A percentile compares a stretch with the other conserved stretches of the same genome.
Conservation (phyloP, 1,139 yeast genomes). For the Geotrichum candidum region DNA sequence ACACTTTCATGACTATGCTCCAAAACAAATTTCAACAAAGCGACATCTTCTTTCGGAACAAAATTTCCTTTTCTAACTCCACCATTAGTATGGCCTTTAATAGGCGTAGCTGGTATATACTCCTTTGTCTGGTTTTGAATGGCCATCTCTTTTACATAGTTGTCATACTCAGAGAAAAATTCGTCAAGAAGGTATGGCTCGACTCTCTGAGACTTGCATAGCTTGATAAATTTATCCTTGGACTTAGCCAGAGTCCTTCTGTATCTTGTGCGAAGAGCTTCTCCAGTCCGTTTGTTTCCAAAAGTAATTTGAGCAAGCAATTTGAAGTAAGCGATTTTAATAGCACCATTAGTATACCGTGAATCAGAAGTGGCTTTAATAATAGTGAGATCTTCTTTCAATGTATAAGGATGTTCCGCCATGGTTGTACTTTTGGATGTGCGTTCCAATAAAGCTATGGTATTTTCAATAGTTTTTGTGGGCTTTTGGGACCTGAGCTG, state of each 20-base stretch:
- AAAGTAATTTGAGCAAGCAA: slow-evolving; percentile 3
- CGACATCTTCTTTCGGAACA: slow-evolving; percentile 5
- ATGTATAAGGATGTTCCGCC: not conserved
- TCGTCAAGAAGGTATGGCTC: slow-evolving; percentile 5
- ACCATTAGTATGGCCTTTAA: not conserved
- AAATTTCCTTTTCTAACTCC: slow-evolving; percentile 8
- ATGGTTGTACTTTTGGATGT: not conserved
- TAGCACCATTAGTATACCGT: slow-evolving; percentile 4
- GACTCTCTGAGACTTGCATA: not conserved
- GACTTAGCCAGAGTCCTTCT: not conserved
- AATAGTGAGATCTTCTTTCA: slow-evolving; percentile 11
- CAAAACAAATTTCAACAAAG: slow-evolving; percentile 3
- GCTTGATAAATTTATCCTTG: not conserved
- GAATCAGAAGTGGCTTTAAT: slow-evolving; percentile 4
- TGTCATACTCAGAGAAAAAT: slow-evolving; percentile 7
- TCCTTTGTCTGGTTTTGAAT: not conserved
- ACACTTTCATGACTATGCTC: not conserved
- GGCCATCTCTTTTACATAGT: not conserved
- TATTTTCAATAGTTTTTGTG: not conserved
- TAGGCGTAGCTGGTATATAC: not conserved
- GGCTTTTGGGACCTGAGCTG: not conserved
- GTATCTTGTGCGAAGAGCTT: slow-evolving; percentile 6
- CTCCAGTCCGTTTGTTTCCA: slow-evolving; percentile 1
- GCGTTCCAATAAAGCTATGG: not conserved
- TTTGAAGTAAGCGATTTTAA: slow-evolving; percentile 5